These are phyloP conservation scores for Millerozyma miso DNA, from an alignment of 805 yeast species.

Conservation along the genomic window DNA sequence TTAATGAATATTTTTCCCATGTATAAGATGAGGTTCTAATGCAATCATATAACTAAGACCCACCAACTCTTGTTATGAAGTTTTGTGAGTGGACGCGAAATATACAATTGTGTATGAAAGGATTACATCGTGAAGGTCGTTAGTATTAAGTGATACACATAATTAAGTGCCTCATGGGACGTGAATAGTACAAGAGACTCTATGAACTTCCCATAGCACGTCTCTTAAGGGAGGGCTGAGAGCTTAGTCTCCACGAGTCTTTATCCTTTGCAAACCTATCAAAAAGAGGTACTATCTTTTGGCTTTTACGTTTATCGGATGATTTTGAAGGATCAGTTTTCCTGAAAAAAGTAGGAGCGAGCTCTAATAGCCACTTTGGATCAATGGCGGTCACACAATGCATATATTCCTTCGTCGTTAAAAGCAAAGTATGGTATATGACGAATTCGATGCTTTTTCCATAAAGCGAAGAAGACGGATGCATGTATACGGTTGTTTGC, in stretches of 20 bases:
- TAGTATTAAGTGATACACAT: too few species aligned
- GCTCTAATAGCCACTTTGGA: conserved; percentile 70
- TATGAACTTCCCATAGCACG: conserved; percentile 12
- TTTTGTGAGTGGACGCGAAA: too few species aligned
- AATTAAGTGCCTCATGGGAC: too few species aligned
- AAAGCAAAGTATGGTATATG: conserved; percentile 72
- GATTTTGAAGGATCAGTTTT: conserved; percentile 48
- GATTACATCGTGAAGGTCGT: too few species aligned
- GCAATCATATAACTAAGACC: too few species aligned
- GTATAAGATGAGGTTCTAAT: too few species aligned
- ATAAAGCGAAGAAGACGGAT: conserved; percentile 78
- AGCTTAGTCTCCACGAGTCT: conserved; percentile 73
- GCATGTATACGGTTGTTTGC: conserved; percentile 71
- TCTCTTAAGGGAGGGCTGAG: conserved; percentile 23
- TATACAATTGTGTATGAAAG: too few species aligned
- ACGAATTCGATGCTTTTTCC: conserved; percentile 69
- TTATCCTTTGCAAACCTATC: conserved; percentile 56
- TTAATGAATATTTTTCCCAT: too few species aligned
- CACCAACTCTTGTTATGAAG: too few species aligned
- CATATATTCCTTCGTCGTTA: conserved; percentile 90
- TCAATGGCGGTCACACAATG: conserved; percentile 81
- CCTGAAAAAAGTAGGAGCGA: conserved; percentile 72
- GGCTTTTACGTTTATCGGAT: conserved; percentile 50
- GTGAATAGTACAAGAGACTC: too few species aligned
- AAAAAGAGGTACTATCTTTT: conserved; percentile 71